These are phyloP conservation scores for Angomonas ambiguus DNA, from an alignment of 208 protist species.

Conservation along the genomic window DNA sequence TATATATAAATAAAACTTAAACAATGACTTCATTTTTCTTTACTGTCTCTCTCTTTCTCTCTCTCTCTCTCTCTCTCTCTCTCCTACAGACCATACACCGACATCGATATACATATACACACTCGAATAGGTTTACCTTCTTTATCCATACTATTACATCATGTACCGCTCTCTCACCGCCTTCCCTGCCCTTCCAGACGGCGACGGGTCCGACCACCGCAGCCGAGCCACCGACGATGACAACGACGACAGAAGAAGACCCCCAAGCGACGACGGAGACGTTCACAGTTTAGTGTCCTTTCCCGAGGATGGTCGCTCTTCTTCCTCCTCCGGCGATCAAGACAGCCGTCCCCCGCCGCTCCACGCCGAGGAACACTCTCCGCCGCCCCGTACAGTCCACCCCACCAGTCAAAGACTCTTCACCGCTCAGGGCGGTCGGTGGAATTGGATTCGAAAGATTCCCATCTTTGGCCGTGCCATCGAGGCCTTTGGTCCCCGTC, in stretches of 20 bases:
- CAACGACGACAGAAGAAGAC: neutral
- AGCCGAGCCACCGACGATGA: neutral
- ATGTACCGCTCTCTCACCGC: neutral
- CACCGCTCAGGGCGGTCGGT: constrained; percentile 17
- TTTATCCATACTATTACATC: constrained; percentile 1
- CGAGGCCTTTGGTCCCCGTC: constrained; percentile 33
- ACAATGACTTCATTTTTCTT: neutral
- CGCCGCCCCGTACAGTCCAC: neutral
- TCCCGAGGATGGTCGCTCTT: no score
- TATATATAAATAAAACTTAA: no score
- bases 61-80: neutral
- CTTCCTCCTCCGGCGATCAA: no score
- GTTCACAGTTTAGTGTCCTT: neutral
- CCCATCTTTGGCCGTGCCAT: constrained; percentile 34
- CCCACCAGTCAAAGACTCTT: constrained; percentile 6
- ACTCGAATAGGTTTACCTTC: neutral
- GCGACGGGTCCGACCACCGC: no score
- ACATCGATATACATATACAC: neutral
- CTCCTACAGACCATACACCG: neutral
- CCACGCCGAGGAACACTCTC: neutral
- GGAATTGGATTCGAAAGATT: constrained; percentile 12
- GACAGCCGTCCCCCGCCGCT: no score
- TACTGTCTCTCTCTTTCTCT: constrained; percentile 14
- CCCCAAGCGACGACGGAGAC: neutral
- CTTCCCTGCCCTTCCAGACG: constrained; percentile 1